Evolutionary conservation across 106 monocot species (phyloP), one percentile per base, ranked within the genome.

Genomic region (Apostasia shenzhenica): DNA sequence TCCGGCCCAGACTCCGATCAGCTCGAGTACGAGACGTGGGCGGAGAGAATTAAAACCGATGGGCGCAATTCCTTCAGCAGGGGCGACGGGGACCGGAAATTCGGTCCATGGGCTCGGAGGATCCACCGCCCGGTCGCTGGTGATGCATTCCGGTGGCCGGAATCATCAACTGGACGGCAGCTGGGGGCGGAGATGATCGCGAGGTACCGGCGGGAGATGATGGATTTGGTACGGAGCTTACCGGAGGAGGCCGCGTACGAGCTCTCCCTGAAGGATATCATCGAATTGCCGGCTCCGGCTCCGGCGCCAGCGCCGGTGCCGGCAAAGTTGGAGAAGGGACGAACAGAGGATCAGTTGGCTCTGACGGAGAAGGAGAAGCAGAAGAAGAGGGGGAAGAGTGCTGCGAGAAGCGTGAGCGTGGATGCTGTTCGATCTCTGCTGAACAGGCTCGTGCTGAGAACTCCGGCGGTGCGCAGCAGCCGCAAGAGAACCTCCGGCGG

Each of bases 201-300:
- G 2, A 63, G 51, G 42, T 83, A 83, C 71, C 48, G 74, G 71
- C 67, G 76, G 69, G 79, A 79, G 64, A 76, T 83, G 83, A 13
- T 83, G 65, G 79, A 76, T 1, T 8, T 83, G 54, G 79, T 83
- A 9, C 48, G 63, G 11, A 68, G 72, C n/a, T 61, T 63, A 47
- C 83, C 79, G 13, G 79, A 83, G 63, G 83, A 83, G 64, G 41
- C 68, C 10, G 76, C 67, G 2, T 83, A 79, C 45, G 83, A 79
- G 68, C 72, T 83, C 7, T 76, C 83, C 3, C 58, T 83, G 46
- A 83, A 48, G 56, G 83, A 83, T 69, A 57, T 83, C 1, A 79
- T 79, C 57, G 83, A 82, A 54, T 10, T 71, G 5, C 72, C 67
- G 40, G 45, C 45, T 51, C 50, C 5, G 38, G 51, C 51, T 51